Base-by-base conservation (phyloP, 257 asterid species). In the Coffea canephora region DNA sequence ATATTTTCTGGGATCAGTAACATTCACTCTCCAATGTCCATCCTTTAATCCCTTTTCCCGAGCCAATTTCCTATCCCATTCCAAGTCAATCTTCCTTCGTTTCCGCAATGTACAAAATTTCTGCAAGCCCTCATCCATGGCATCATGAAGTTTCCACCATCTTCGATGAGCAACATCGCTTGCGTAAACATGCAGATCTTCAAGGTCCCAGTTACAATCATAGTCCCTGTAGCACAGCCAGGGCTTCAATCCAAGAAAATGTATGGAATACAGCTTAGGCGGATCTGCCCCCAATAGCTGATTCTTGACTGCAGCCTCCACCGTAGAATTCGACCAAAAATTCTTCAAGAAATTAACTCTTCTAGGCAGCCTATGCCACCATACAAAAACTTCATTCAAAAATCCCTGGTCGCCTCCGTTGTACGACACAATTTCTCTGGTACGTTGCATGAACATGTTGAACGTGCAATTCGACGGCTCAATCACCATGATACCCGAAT, bases 401-500 rank as follows among this genome's bases (percentile, higher is more conserved):
- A 90, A 94, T 0, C 97, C 98, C 78, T 94, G 98, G 18, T 94
- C 98, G 23, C 98, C 98, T 54, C 98, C 98, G 73, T 94, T 94
- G 87, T 94, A 94, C 1, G 98, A 94, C 19, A 90, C 86, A 5
- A 94, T 84, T n/a, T 91, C 89, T 31, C 76, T 75, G 48, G 79
- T 80, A 4, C 83, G 88, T 43, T 84, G 64, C 94, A 93, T 91
- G 46, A 90, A 84, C 92, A 86, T 83, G 19, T 82, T 82, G 85
- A 94, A 94, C 13, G 94, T 93, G 83, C 98, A 94, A 16, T 89
- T 88, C 0, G 97, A 93, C 21, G 98, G 98, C 86, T 94, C 97
- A 61, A 94, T 82, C 23, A 93, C 91, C 97, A 94, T 93, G 1
- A 94, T 49, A 0, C 98, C 97, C 0, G 97, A 94, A 34, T 91